phyloP scores from a whole-genome alignment of 805 yeast species.

The Kodamaea leandrae region DNA sequence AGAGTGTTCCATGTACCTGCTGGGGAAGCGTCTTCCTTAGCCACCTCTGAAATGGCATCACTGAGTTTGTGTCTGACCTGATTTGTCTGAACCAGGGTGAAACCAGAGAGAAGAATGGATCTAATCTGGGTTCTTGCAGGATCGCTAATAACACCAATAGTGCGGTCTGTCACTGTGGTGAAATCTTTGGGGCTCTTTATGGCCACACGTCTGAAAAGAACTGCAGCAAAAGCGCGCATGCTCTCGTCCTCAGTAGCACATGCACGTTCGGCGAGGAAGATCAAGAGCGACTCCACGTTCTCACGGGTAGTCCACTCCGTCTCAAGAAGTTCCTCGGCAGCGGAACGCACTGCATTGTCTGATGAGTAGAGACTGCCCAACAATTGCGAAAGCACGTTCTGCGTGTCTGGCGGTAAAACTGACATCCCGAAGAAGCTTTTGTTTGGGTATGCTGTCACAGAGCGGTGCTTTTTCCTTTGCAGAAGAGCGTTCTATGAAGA shows the following conservation, averaged over 20 bases:
- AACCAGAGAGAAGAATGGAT: constrained; percentile 66
- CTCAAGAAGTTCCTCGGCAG: constrained; percentile 73
- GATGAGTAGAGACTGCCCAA: constrained; percentile 59
- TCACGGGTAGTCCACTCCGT: constrained; percentile 70
- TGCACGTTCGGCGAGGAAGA: constrained; percentile 81
- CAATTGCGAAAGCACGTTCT: constrained; percentile 51
- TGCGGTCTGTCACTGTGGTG: constrained; percentile 66
- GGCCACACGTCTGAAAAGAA: constrained; percentile 83
- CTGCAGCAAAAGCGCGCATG: constrained; percentile 75
- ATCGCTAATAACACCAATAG: constrained; percentile 66
- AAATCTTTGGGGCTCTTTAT: constrained; percentile 70
- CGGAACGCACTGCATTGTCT: constrained; percentile 69
- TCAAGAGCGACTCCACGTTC: constrained; percentile 65
- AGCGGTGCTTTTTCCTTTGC: too few relatives aligned
- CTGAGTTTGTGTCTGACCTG: constrained; percentile 87
- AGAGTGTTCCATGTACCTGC: constrained; percentile 73
- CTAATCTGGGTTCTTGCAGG: constrained; percentile 64
- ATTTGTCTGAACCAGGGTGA: constrained; percentile 62
- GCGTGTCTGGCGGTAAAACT: constrained; percentile 59
- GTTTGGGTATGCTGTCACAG: too few relatives aligned
- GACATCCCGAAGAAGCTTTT: too few relatives aligned
- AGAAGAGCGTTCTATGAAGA: too few relatives aligned
- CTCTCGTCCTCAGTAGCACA: constrained; percentile 57
- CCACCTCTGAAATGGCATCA: constrained; percentile 92
- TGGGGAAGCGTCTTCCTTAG: constrained; percentile 58